Evolutionary conservation across 805 yeast genomes (phyloP), one percentile per base, ranked within the genome.

Genomic region (Kazachstania bromeliacearum): DNA sequence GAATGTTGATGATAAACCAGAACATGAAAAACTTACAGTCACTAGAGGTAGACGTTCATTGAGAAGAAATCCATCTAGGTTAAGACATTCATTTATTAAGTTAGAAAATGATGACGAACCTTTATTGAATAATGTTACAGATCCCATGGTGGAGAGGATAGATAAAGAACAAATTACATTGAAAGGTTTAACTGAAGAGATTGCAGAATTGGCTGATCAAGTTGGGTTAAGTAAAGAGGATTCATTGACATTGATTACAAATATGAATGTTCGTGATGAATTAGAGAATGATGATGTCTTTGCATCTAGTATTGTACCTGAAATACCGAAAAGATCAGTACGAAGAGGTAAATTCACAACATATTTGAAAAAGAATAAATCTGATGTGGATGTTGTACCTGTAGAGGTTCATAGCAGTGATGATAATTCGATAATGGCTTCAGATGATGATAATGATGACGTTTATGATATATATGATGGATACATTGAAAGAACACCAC

Each of bases 211-310:
- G 31, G 75, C 89, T 0, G 79, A 77, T 44, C 64, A 77, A 58
- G 94, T 89, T 0, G 92, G 94, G 0, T 61, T 83, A 57, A 79
- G 76, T 35, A 77, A 85, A 3, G 72, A 78, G 26, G 94, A 85
- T 62, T 92, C 95, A 0, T 78, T 80, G 4, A 76, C 94, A 0
- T 64, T 85, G 38, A 95, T 94, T 0, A 66, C 94, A 50, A 77
- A 92, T 1, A 66, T 85, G 33, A 79, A 89, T 9, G 67, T 38
- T 2, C 22, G 30, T 24, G 18, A 20, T 7, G 33, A 22, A 8
- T 5, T 7, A 12, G 27, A 38, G 14, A 18, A 41, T 19, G 27
- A 31, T 21, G n/a, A 36, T 9, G n/a, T 26, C 9, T 8, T 14
- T 9, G 19, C 29, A 12, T 17, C 16, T 9, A 10, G 6, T 5